A percentile compares a stretch with the other conserved stretches of the same genome.
phyloP scores from a whole-genome alignment of 495 filamentous ascomycete genomes.

The Lophium mytilinum region DNA sequence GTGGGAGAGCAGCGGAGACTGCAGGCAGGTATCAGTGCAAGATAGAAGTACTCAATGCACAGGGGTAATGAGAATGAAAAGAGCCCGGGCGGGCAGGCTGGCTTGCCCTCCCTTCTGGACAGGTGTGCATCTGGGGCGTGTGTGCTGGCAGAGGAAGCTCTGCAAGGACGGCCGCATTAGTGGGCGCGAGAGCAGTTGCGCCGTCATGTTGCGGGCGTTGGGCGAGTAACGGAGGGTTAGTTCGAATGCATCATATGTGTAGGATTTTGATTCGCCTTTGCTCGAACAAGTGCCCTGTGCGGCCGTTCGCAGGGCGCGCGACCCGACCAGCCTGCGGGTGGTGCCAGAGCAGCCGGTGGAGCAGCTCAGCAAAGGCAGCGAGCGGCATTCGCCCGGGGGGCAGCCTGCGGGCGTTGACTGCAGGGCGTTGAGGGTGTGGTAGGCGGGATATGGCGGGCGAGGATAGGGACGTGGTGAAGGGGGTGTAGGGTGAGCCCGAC shows the following conservation, averaged over 20 bases:
- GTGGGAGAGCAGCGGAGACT: slow-evolving; percentile 20
- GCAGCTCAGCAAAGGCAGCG: not conserved
- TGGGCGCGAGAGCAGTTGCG: slow-evolving; percentile 17
- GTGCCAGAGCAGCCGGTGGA: slow-evolving; percentile 24
- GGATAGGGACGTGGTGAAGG: not conserved
- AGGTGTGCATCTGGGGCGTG: slow-evolving; percentile 1
- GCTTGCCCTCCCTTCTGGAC: not conserved
- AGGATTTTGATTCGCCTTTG: slow-evolving; percentile 15
- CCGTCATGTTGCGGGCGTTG: slow-evolving; percentile 14
- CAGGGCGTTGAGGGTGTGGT: not conserved
- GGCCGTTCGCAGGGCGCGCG: slow-evolving; percentile 20
- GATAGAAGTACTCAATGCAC: slow-evolving; percentile 22
- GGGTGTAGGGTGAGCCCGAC: not conserved
- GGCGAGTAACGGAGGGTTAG: slow-evolving; percentile 24
- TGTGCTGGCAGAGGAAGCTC: slow-evolving; percentile 24
- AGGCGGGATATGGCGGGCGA: not conserved
- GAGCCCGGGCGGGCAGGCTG: slow-evolving; percentile 2
- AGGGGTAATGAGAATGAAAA: not conserved
- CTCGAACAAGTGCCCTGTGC: slow-evolving; percentile 7
- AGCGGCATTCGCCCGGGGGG: not conserved
- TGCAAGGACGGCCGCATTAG: slow-evolving; percentile 25
- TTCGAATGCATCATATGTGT: slow-evolving; percentile 15
- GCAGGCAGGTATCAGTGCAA: slow-evolving; percentile 16
- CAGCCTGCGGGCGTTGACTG: not conserved
- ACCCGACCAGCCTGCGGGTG: slow-evolving; percentile 13